These are phyloP conservation scores for Phytophthora sansomeana DNA, from an alignment of 352 stramenopile genomes.

Conservation along the genomic window DNA sequence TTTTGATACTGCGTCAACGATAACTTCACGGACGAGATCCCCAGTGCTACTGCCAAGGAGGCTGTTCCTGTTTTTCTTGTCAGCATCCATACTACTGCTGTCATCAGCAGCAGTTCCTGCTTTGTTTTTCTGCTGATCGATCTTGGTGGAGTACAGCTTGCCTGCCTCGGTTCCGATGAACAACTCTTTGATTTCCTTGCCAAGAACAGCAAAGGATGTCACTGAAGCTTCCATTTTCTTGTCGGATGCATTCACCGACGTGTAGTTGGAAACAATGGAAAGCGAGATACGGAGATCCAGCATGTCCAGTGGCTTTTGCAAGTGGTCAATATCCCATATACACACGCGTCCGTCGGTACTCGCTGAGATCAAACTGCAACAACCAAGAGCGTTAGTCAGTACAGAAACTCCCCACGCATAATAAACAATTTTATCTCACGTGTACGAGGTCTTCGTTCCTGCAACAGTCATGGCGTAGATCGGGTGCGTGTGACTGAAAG, in stretches of 20 bases:
- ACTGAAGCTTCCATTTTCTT: constrained; percentile 90
- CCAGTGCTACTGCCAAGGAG: constrained; percentile 38
- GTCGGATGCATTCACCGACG: constrained; percentile 66
- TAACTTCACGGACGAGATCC: constrained; percentile 60
- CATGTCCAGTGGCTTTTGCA: constrained; percentile 87
- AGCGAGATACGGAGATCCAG: constrained; percentile 84
- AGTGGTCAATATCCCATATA: constrained; percentile 86
- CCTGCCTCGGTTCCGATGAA: constrained; percentile 87
- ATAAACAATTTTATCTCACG: constrained; percentile 50
- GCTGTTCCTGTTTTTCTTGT: constrained; percentile 51
- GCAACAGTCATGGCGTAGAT: constrained; percentile 90
- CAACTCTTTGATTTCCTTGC: constrained; percentile 85
- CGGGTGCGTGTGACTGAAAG: constrained; percentile 85
- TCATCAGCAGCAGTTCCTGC: constrained; percentile 31
- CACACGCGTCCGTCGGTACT: constrained; percentile 90
- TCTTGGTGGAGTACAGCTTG: constrained; percentile 79
- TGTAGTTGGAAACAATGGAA: constrained; percentile 82
- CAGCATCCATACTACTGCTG: constrained; percentile 29
- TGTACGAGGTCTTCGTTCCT: constrained; percentile 82
- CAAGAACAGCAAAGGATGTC: constrained; percentile 83
- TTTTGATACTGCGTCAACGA: constrained; percentile 73
- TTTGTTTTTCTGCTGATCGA: constrained; percentile 83
- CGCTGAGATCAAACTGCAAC: constrained; percentile 76
- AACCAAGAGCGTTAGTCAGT: constrained; percentile 15
- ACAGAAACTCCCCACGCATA: background rate